Base-by-base conservation (phyloP, 169 alveolate species). In the Eimeria falciformis region DNA sequence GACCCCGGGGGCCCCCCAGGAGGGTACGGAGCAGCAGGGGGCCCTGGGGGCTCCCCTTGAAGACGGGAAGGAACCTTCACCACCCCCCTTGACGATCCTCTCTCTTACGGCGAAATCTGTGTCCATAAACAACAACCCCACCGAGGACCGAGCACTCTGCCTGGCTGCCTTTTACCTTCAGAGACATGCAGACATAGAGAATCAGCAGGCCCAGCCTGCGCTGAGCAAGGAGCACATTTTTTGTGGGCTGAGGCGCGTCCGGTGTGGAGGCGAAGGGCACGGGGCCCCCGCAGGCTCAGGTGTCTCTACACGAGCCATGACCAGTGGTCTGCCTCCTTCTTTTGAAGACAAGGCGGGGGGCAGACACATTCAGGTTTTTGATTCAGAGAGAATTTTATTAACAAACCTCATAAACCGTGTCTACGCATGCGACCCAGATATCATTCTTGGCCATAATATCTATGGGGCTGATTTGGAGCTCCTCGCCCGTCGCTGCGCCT, bases 351-450 rank as follows among this genome's bases (percentile, higher is more conserved):
- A 62, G 75, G 75, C 75, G 75, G 75, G 18, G 11, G 18, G 37
- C 27, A 62, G 37, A 11, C 40, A n/a, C 12, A 29, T 62, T n/a
- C 75, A 62, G 40, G 50, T 73, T 46, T 62, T 58, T 27, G 91
- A 83, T 25, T 21, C 91, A 5, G 94, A 91, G 84, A 47, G 66
- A 29, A 46, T 62, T 45, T 37, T 91, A 37, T 29, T 91, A 56
- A 43, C 29, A 25, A 78, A 68, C 6, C 40, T 91, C 45, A 25
- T 84, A 29, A 84, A 69, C n/a, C 85, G 62, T 46, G 18, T 83
- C 73, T 55, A 62, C 25, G 81, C 84, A 23, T 73, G 33, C 25
- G 95, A 92, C 33, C 95, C 95, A 9, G 95, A 92, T 62, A 58
- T 92, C 77, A n/a, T 92, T 11, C 56, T 92, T 18, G 89, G 89